Base-by-base conservation (phyloP, 768 basidiomycete genomes). In the Pisolithus tinctorius region DNA sequence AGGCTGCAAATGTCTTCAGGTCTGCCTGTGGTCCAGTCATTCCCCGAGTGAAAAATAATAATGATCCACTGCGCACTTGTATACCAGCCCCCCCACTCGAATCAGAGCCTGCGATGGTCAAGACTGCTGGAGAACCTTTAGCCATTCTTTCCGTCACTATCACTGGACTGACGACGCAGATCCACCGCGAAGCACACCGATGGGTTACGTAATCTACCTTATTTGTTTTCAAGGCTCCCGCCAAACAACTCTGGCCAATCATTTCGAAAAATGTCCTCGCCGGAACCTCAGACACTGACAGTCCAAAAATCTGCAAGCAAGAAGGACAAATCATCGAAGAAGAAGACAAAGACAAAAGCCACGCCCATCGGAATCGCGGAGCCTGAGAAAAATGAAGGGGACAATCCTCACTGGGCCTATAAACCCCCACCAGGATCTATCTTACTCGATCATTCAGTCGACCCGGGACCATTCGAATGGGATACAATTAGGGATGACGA, bases 71-170 rank as follows among this genome's bases (percentile, higher is more conserved):
- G 40, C 69, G 56, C 55, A 86, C 89, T 73, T 94, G 93, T 25
- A 96, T 91, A 0, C 93, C 93, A 29, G 93, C 92, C 1, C 93
- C 92, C 23, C 89, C 90, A 29, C 87, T 79, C 2, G 84, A 80
- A 60, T 94, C 93, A 13, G 88, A 82, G 7, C 91, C 86, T 17
- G 88, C 87, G 7, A 91, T 88, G 0, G 86, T 86, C 49, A 91
- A 62, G 1, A 86, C 71, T 1, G 74, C 64, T 2, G 69, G 71
- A 4, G 52, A 30, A 4, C 34, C 26, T 31, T 27, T 40, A 1
- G 34, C 34, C 61, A 56, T 65, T 17, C n/a, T 4, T 14, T 10
- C 14, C 13, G 11, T 11, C 4, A 13, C 13, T 34, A 11, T 11
- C 11, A 10, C 4, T 34, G 13, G 13, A 34, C 3, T 34, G 34